phyloP scores from a whole-genome alignment of 2,329 filamentous ascomycete species.

The Ophiostoma piceae region DNA sequence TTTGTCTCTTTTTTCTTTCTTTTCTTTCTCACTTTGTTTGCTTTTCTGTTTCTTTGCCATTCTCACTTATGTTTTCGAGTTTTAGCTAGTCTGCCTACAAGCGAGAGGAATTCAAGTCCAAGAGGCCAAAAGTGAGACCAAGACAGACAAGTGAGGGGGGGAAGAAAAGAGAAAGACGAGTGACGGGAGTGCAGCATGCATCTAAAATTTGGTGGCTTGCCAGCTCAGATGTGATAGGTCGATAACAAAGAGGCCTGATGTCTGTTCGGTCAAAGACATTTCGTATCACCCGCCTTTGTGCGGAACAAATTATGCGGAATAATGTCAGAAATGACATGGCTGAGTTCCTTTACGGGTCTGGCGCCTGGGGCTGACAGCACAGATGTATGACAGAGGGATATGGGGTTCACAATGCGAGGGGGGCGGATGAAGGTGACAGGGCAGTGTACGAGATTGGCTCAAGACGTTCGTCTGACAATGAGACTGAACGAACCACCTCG shows the following conservation, averaged over 20 bases:
- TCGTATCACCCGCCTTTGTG: neutral
- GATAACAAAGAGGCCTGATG: neutral
- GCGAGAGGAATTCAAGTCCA: neutral
- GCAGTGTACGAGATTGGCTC: too few relatives aligned
- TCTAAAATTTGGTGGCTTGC: neutral
- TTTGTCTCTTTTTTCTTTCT: too few relatives aligned
- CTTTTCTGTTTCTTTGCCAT: neutral
- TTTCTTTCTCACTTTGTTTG: too few relatives aligned
- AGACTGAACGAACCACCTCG: too few relatives aligned
- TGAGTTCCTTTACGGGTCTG: neutral
- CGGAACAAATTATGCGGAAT: neutral
- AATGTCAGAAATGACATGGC: neutral
- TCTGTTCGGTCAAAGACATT: neutral
- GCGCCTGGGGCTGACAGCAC: neutral
- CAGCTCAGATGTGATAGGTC: neutral
- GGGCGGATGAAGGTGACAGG: too few relatives aligned
- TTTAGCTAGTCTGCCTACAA: neutral
- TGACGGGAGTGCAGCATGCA: neutral
- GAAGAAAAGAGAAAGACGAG: neutral
- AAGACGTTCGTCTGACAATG: too few relatives aligned
- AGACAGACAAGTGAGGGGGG: conserved; percentile 1
- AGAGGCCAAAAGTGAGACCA: neutral
- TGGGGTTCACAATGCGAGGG: neutral
- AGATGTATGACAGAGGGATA: neutral
- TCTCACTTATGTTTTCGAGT: neutral